Conservation (phyloP, 495 filamentous ascomycete species). For the Lasiosphaeris hirsuta region DNA sequence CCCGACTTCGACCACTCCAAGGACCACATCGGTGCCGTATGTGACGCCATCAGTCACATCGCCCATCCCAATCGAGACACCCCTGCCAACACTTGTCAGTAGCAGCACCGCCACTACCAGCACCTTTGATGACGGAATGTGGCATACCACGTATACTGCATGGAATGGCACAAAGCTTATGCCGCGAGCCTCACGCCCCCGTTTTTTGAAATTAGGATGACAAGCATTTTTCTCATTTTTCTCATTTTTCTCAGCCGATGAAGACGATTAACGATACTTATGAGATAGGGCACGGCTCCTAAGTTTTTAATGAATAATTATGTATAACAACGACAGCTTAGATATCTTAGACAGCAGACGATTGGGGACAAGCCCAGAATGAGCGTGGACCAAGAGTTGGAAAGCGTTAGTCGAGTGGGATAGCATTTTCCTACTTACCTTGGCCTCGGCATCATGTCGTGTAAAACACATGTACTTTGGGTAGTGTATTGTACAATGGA, state of each 20-base stretch:
- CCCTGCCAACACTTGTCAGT: slow-evolving; percentile 10
- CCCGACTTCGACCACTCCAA: background rate
- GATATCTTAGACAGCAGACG: background rate
- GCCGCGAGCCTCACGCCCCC: slow-evolving; percentile 13
- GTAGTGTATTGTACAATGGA: no score
- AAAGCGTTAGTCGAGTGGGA: slow-evolving; percentile 14
- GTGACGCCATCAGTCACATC: slow-evolving; percentile 5
- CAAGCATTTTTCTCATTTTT: background rate
- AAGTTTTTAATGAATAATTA: slow-evolving; percentile 7
- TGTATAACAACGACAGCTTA: slow-evolving; percentile 5
- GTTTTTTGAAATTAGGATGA: background rate
- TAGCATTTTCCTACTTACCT: background rate
- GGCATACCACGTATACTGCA: slow-evolving; percentile 40
- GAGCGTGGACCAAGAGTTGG: slow-evolving; percentile 32
- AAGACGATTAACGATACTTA: background rate
- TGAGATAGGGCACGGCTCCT: background rate
- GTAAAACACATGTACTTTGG: no score
- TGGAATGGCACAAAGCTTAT: slow-evolving; percentile 36
- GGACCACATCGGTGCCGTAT: background rate
- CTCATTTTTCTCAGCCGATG: background rate
- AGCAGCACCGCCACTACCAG: slow-evolving; percentile 15
- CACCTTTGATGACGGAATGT: slow-evolving; percentile 31
- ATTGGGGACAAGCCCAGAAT: background rate
- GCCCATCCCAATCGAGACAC: background rate
- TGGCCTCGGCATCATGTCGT: no score